Conservation (phyloP, 257 asterid species). For the Asclepias syriaca region DNA sequence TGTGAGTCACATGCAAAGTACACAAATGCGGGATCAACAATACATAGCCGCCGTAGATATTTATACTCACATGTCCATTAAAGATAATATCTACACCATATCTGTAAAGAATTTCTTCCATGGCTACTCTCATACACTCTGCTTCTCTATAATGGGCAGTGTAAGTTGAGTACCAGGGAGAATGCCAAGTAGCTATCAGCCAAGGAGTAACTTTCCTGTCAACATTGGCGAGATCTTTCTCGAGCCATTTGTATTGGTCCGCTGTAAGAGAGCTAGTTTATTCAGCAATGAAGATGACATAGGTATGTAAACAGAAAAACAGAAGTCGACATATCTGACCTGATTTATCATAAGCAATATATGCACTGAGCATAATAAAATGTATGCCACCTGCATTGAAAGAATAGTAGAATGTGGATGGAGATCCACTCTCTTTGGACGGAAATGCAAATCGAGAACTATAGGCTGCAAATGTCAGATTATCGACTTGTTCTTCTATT, state of each 20-base stretch:
- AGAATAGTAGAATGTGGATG: slow-evolving; percentile 75
- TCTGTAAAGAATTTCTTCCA: slow-evolving; percentile 74
- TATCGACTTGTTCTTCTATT: slow-evolving; percentile 68
- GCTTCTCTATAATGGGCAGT: slow-evolving; percentile 90
- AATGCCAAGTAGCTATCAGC: slow-evolving; percentile 85
- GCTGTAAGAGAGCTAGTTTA: slow-evolving; percentile 32
- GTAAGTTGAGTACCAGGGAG: slow-evolving; percentile 93
- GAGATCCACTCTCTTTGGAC: slow-evolving; percentile 68
- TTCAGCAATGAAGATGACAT: neutral
- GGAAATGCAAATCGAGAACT: slow-evolving; percentile 87
- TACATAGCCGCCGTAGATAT: neutral
- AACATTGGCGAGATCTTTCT: slow-evolving; percentile 59
- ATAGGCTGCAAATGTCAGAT: slow-evolving; percentile 65
- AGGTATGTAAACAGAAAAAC: neutral
- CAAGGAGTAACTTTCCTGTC: slow-evolving; percentile 77
- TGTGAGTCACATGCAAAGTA: neutral
- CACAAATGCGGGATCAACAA: neutral
- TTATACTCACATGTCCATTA: slow-evolving; percentile 76
- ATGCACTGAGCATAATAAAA: slow-evolving; percentile 78
- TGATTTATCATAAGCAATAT: slow-evolving; percentile 53
- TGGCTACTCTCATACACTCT: slow-evolving; percentile 82
- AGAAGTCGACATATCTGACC: slow-evolving; percentile 21
- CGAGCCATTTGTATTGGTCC: slow-evolving; percentile 86
- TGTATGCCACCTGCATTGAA: slow-evolving; percentile 95
- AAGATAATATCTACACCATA: slow-evolving; percentile 79